A percentile compares a stretch with the other conserved stretches of the same genome.
phyloP scores from a whole-genome alignment of 805 yeast species.

The Candida sanyiensis region DNA sequence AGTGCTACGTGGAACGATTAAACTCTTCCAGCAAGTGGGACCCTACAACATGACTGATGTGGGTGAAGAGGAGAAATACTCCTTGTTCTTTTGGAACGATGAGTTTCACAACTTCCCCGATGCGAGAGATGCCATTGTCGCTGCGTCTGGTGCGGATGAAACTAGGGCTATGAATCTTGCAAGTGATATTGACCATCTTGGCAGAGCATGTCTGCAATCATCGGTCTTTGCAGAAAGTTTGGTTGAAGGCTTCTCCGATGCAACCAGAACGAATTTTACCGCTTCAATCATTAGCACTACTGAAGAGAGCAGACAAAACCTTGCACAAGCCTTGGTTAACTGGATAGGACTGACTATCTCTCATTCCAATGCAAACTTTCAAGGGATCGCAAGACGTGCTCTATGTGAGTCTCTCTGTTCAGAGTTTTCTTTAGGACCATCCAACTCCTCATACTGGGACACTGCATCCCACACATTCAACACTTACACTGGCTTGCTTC shows the following conservation, averaged over 20 bases:
- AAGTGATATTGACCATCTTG: slow-evolving; percentile 40
- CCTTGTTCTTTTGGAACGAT: slow-evolving; percentile 71
- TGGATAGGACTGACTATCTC: slow-evolving; percentile 45
- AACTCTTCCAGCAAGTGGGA: neutral
- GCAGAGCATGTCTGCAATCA: slow-evolving; percentile 43
- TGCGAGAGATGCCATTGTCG: slow-evolving; percentile 43
- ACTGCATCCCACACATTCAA: slow-evolving; percentile 3
- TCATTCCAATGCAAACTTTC: slow-evolving; percentile 34
- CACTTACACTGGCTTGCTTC: slow-evolving; percentile 16
- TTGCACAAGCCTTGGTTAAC: slow-evolving; percentile 38
- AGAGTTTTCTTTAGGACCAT: slow-evolving; percentile 13
- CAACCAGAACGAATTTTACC: slow-evolving; percentile 45
- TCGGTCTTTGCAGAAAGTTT: slow-evolving; percentile 25
- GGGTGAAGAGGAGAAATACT: slow-evolving; percentile 24
- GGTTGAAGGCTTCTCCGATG: slow-evolving; percentile 32
- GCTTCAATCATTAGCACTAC: slow-evolving; percentile 48
- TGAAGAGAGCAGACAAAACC: slow-evolving; percentile 45
- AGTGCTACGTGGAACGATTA: neutral
- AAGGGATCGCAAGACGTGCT: slow-evolving; percentile 33
- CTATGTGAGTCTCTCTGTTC: slow-evolving; percentile 41
- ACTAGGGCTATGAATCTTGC: slow-evolving; percentile 34
- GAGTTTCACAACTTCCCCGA: slow-evolving; percentile 60
- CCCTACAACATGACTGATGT: slow-evolving; percentile 2
- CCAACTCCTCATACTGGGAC: slow-evolving; percentile 23
- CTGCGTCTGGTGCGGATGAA: slow-evolving; percentile 28